Evolutionary conservation across 2,329 filamentous ascomycete genomes (phyloP).

Genomic region (Pseudocercospora pini-densiflorae): DNA sequence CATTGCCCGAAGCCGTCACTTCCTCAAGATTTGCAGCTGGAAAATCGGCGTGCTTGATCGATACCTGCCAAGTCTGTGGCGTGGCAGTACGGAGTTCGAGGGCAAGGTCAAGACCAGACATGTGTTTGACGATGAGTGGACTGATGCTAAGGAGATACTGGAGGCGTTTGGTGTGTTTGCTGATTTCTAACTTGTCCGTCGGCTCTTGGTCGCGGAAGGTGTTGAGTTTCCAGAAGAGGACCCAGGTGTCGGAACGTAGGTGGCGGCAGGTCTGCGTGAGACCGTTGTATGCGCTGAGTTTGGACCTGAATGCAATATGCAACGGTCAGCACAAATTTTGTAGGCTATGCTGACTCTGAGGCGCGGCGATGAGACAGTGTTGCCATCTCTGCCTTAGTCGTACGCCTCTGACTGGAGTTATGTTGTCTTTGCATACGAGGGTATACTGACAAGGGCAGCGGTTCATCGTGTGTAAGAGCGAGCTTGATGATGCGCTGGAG

Average conservation of each 20-base stretch:
- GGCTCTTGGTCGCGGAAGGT: slow-evolving; percentile 2
- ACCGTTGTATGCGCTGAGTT: neutral
- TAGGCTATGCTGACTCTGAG: too few species aligned
- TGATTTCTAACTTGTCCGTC: neutral
- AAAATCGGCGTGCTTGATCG: neutral
- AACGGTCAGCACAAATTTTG: too few species aligned
- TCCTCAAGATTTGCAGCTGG: neutral
- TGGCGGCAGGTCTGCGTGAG: neutral
- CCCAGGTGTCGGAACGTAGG: neutral
- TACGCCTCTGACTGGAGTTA: too few species aligned
- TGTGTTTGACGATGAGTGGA: neutral
- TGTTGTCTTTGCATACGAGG: too few species aligned
- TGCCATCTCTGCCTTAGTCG: too few species aligned
- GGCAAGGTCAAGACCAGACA: neutral
- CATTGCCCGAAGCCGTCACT: neutral
- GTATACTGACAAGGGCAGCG: neutral
- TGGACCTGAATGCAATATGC: too few species aligned
- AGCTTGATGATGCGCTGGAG: neutral
- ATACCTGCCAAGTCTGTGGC: neutral
- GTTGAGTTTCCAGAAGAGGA: neutral
- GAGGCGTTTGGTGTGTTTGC: neutral
- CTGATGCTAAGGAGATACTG: neutral
- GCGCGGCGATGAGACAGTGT: too few species aligned
- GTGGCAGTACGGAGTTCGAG: neutral
- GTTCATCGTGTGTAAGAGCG: neutral